Evolutionary conservation across 192 early-diverging fungal genomes (phyloP).

Genomic region (Rhizophagus clarus): DNA sequence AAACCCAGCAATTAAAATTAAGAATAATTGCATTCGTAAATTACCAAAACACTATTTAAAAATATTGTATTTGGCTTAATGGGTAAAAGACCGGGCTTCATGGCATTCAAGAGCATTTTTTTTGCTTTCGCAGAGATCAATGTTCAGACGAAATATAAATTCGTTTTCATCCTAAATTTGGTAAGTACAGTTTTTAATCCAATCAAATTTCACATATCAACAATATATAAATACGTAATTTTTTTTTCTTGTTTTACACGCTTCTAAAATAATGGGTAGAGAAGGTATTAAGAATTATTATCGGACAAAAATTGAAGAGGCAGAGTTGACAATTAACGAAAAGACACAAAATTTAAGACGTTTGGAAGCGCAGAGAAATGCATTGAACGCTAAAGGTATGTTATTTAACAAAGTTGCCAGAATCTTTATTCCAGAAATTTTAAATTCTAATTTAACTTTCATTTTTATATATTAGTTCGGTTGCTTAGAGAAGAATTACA

Average conservation of each 20-base stretch:
- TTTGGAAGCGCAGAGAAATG: slow-evolving; percentile 97
- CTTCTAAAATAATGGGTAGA: slow-evolving; percentile 39
- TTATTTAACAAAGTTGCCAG: too few relatives aligned
- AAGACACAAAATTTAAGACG: slow-evolving; percentile 96
- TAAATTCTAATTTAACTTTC: not conserved
- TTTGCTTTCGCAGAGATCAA: not conserved
- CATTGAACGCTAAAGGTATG: slow-evolving; percentile 91
- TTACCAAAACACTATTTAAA: not conserved
- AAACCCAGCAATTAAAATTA: not conserved
- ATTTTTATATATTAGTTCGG: slow-evolving; percentile 67
- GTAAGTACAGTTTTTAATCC: too few relatives aligned
- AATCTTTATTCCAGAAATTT: not conserved
- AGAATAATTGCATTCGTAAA: not conserved
- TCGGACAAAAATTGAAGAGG: slow-evolving; percentile 80
- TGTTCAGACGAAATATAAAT: not conserved
- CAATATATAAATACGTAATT: not conserved
- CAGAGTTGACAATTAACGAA: slow-evolving; percentile 83
- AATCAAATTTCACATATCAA: not conserved
- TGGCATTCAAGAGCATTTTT: too few relatives aligned
- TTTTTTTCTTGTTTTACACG: not conserved
- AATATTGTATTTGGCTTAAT: not conserved
- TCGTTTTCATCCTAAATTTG: too few relatives aligned
- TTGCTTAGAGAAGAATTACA: slow-evolving; percentile 95
- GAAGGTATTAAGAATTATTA: slow-evolving; percentile 77
- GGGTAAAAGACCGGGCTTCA: not conserved